Conservation (phyloP, 352 stramenopile species). For the Globisporangium orthogonon region DNA sequence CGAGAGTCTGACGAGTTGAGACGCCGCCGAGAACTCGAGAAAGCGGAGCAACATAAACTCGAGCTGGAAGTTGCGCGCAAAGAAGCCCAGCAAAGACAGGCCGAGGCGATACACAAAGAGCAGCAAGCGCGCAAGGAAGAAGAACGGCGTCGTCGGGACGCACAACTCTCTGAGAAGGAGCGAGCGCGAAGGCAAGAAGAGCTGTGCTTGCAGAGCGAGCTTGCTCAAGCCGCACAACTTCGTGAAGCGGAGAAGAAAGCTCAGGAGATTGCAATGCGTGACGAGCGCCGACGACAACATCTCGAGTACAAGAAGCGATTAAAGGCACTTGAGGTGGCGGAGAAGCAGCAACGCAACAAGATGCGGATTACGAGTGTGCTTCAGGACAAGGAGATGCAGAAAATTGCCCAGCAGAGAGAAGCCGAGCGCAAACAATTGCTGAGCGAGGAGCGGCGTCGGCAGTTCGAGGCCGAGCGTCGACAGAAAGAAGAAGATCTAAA, state of each 20-base stretch:
- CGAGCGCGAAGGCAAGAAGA: constrained; percentile 51
- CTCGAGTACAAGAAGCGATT: constrained; percentile 35
- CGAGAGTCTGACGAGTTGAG: constrained; percentile 46
- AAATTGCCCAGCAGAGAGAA: constrained; percentile 35
- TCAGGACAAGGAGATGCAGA: constrained; percentile 49
- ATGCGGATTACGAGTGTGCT: constrained; percentile 56
- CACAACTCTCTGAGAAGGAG: constrained; percentile 45
- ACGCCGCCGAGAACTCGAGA: constrained; percentile 44
- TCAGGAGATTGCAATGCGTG: constrained; percentile 38
- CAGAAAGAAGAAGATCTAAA: constrained; percentile 44
- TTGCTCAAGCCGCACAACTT: constrained; percentile 36
- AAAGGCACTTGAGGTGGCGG: constrained; percentile 33
- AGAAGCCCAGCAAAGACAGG: constrained; percentile 36
- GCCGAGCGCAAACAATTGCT: constrained; percentile 55
- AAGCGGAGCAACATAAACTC: constrained; percentile 35
- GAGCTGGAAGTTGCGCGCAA: constrained; percentile 37
- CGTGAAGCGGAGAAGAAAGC: constrained; percentile 34
- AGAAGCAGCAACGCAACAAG: constrained; percentile 67
- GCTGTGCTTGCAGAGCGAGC: constrained; percentile 36
- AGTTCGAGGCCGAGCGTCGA: constrained; percentile 38
- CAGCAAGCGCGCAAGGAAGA: constrained; percentile 48
- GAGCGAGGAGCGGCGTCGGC: constrained; percentile 43
- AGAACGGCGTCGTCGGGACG: constrained; percentile 33
- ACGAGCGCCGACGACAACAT: constrained; percentile 36
- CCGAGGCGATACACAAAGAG: constrained; percentile 33